Conservation (phyloP, 1,284 basidiomycete species). For the Afroboletus lepidellus region DNA sequence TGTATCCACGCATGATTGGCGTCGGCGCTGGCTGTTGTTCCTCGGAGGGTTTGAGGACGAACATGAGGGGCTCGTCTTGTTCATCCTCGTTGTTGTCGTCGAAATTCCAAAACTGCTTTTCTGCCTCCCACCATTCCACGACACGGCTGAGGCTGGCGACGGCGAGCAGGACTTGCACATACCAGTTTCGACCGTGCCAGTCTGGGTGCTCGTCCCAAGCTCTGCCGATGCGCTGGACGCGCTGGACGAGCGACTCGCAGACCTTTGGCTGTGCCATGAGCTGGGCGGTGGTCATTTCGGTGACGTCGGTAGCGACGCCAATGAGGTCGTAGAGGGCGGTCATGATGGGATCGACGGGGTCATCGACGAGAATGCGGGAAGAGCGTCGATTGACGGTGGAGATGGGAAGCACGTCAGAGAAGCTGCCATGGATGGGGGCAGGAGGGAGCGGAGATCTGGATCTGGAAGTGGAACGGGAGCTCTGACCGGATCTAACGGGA, state of each 20-base stretch:
- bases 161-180: slow-evolving; percentile 95
- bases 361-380: slow-evolving; percentile 71
- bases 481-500: slow-evolving; percentile 69
- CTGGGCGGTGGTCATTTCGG: slow-evolving; percentile 85
- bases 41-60: slow-evolving; percentile 83
- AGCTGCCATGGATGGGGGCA: slow-evolving; percentile 56
- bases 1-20: slow-evolving; percentile 40
- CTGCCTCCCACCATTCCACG: slow-evolving; percentile 99
- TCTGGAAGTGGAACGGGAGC: slow-evolving; percentile 93
- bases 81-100: slow-evolving; percentile 92
- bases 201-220: slow-evolving; percentile 97
- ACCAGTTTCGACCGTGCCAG: slow-evolving; percentile 98
- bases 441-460: slow-evolving; percentile 94
- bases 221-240: slow-evolving; percentile 88
- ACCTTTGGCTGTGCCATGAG: slow-evolving; percentile 83
- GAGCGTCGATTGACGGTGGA: slow-evolving; percentile 63
- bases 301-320: slow-evolving; percentile 90
- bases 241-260: slow-evolving; percentile 85
- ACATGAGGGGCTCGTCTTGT: slow-evolving; percentile 83
- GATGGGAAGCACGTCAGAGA: slow-evolving; percentile 55
- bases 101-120: slow-evolving; percentile 99
- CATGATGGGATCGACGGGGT: slow-evolving; percentile 89
- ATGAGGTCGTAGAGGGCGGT: slow-evolving; percentile 90
- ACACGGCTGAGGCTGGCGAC: slow-evolving; percentile 95
- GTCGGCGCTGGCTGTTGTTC: slow-evolving; percentile 48